Evolutionary conservation across 768 basidiomycete genomes (phyloP).

Genomic region (Pleurotus djamor): DNA sequence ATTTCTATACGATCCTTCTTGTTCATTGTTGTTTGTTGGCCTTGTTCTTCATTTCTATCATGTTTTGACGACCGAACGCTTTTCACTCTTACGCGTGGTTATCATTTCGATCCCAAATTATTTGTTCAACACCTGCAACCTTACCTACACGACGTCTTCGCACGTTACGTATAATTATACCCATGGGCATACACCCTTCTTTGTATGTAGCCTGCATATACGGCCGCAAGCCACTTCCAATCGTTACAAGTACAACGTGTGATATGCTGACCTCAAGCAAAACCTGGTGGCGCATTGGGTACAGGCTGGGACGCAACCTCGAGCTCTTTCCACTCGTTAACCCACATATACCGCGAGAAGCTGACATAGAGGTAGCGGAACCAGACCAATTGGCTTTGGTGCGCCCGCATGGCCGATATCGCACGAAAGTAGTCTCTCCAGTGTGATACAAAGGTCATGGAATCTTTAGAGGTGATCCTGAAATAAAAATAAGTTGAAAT

Average conservation of each 20-base stretch:
- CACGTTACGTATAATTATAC: not conserved
- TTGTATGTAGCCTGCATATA: not conserved
- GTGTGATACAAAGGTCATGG: constrained; percentile 55
- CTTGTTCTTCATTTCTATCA: too few species aligned
- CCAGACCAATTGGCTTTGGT: constrained; percentile 81
- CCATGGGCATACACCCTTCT: not conserved
- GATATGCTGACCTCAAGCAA: not conserved
- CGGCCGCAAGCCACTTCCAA: not conserved
- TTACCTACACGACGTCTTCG: too few species aligned
- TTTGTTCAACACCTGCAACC: too few species aligned
- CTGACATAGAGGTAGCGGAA: constrained; percentile 83
- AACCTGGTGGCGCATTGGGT: not conserved
- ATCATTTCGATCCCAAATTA: too few species aligned
- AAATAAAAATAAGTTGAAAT: not conserved
- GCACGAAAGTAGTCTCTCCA: constrained; percentile 52
- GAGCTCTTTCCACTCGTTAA: constrained; percentile 76
- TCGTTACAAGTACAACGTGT: not conserved
- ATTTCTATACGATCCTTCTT: too few species aligned
- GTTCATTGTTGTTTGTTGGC: too few species aligned
- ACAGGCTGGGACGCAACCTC: not conserved
- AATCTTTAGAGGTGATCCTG: not conserved
- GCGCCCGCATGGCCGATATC: constrained; percentile 67
- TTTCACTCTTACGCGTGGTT: too few species aligned
- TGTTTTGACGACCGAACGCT: too few species aligned
- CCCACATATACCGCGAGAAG: constrained; percentile 91